Evolutionary conservation across 805 yeast genomes (phyloP).

Genomic region (Candida silvicultrix): DNA sequence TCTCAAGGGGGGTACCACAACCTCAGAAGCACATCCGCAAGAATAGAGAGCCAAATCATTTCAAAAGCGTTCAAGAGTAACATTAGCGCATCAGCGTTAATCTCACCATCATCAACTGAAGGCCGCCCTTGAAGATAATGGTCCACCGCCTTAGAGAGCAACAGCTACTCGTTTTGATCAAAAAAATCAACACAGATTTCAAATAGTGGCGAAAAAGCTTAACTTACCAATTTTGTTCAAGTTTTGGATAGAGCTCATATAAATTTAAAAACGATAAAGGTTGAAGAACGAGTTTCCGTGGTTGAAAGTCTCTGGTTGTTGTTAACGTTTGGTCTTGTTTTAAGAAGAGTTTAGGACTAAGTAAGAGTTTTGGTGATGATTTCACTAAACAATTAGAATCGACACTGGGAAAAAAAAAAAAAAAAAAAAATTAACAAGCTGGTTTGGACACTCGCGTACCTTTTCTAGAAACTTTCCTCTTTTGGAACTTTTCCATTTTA

Average conservation of each 20-base stretch:
- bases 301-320: not conserved
- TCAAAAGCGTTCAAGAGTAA: no score
- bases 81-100: no score
- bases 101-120: no score
- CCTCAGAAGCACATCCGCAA: no score
- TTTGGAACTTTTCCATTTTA: not conserved
- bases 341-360: not conserved
- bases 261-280: slow-evolving; percentile 3
- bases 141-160: not conserved
- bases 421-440: no score
- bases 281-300: not conserved
- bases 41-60: no score
- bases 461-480: not conserved
- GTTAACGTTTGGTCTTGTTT: not conserved
- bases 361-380: not conserved
- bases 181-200: not conserved
- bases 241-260: slow-evolving; percentile 89
- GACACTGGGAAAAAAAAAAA: not conserved
- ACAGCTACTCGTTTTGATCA: not conserved
- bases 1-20: no score
- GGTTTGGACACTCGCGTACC: not conserved
- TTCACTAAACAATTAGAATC: not conserved
- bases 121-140: no score
- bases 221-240: slow-evolving; percentile 65
- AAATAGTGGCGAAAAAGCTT: not conserved